Conservation (phyloP, 441 rosid genomes). For the Gossypium davidsonii region DNA sequence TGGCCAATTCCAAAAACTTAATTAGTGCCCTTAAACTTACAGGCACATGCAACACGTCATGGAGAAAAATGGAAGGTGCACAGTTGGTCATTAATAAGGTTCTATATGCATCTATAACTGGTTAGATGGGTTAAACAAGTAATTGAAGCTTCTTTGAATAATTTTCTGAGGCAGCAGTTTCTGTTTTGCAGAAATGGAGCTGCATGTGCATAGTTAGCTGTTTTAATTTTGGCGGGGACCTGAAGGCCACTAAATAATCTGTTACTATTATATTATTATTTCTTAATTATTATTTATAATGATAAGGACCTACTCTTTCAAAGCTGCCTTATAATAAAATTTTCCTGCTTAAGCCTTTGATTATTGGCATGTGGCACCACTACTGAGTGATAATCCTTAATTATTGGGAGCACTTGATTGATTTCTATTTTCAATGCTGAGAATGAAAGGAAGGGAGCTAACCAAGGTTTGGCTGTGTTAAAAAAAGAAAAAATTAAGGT, state of each 20-base stretch:
- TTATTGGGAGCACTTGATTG: no score
- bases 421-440: no score
- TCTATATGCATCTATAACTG: neutral
- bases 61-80: constrained; percentile 3
- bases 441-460: no score
- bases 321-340: neutral
- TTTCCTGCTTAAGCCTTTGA: neutral
- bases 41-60: constrained; percentile 14
- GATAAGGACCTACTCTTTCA: neutral
- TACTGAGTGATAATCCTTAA: neutral
- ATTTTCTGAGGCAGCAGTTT: neutral
- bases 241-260: neutral
- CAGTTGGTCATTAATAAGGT: constrained; percentile 3
- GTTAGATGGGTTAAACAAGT: neutral
- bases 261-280: neutral
- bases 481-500: no score
- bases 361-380: neutral
- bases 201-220: neutral
- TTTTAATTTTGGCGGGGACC: neutral
- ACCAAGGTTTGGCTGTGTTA: no score
- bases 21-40: neutral
- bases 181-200: neutral
- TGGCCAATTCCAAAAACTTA: constrained; percentile 9
- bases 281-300: neutral
- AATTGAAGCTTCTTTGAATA: neutral